Conservation (phyloP, 768 basidiomycete genomes). For the Auricularia auricula-judae region DNA sequence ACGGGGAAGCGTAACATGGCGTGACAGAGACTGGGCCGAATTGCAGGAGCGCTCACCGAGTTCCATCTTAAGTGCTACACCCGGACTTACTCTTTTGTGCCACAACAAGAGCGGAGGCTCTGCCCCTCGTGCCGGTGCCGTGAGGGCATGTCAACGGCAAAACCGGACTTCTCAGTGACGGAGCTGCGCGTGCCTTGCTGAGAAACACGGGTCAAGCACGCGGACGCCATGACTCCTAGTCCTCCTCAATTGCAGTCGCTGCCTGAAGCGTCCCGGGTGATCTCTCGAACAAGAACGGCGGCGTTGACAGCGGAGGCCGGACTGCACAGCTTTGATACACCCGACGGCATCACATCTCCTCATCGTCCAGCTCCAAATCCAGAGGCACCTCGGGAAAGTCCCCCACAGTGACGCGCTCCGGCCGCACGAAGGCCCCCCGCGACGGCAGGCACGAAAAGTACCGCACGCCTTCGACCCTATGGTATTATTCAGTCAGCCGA, state of each 20-base stretch:
- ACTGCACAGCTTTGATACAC: background rate
- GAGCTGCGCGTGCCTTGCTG: no score
- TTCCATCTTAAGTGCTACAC: no score
- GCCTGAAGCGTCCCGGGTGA: no score
- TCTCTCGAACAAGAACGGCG: no score
- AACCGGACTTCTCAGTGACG: background rate
- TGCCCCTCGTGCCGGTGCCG: background rate
- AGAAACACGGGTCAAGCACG: no score
- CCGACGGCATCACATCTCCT: slow-evolving; percentile 42
- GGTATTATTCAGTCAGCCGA: background rate
- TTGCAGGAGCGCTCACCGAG: no score
- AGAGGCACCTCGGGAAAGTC: slow-evolving; percentile 56
- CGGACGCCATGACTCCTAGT: no score
- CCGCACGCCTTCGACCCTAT: slow-evolving; percentile 70
- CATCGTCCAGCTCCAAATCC: slow-evolving; percentile 61
- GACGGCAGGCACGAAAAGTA: slow-evolving; percentile 75
- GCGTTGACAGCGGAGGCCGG: background rate
- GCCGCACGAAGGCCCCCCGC: slow-evolving; percentile 78
- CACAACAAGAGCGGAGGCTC: no score
- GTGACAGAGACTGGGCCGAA: background rate
- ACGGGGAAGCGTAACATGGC: background rate
- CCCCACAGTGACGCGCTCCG: slow-evolving; percentile 71
- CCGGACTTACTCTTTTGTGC: no score
- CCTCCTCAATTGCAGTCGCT: no score
- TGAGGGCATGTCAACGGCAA: background rate